These are phyloP conservation scores for Tolypocladium endophyticum DNA, from an alignment of 2,329 filamentous ascomycete genomes.

Conservation along the genomic window DNA sequence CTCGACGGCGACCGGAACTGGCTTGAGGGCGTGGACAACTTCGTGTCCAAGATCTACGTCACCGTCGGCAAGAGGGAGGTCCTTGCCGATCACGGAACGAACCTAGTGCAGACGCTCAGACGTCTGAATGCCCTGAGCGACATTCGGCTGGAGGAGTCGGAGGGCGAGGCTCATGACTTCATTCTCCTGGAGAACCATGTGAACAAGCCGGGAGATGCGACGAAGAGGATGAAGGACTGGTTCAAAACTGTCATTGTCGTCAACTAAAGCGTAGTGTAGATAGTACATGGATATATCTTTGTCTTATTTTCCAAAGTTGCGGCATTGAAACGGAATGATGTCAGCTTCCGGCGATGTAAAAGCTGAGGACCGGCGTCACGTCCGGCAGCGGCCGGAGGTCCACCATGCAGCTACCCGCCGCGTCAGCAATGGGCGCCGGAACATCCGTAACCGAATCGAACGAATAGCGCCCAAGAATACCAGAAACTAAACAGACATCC, in stretches of 20 bases:
- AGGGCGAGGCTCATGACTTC: slow-evolving; percentile 22
- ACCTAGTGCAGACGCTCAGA: slow-evolving; percentile 12
- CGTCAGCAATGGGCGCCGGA: neutral
- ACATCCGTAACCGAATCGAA: no score
- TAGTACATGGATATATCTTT: no score
- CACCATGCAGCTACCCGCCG: neutral
- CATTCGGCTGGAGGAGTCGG: slow-evolving; percentile 16
- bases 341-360: neutral
- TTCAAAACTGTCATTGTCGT: slow-evolving; percentile 7
- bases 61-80: slow-evolving; percentile 21
- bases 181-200: slow-evolving; percentile 17
- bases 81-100: slow-evolving; percentile 17
- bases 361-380: neutral
- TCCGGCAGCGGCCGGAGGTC: neutral
- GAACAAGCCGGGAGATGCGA: slow-evolving; percentile 15
- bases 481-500: no score
- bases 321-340: neutral
- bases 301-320: neutral
- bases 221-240: slow-evolving; percentile 20
- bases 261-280: neutral
- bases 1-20: slow-evolving; percentile 17
- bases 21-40: slow-evolving; percentile 13
- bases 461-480: no score
- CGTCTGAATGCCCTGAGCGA: slow-evolving; percentile 9
- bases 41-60: slow-evolving; percentile 17